phyloP scores from a whole-genome alignment of 495 filamentous ascomycete species.

The Neurospora sp. region DNA sequence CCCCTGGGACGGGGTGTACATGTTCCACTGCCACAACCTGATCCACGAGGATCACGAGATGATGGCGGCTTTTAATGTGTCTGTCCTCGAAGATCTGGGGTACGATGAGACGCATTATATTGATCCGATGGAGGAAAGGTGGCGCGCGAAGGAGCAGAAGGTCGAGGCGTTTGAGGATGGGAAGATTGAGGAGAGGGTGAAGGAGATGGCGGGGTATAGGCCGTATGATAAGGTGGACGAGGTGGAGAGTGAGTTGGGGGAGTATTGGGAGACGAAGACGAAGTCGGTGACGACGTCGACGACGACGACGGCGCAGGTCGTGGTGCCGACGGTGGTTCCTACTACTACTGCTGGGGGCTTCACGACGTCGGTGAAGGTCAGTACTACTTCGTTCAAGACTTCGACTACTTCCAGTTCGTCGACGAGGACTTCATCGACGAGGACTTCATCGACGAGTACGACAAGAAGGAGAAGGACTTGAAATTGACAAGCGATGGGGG shows the following conservation, averaged over 20 bases:
- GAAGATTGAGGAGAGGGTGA: constrained; percentile 4
- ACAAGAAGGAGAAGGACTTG: background rate
- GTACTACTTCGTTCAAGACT: background rate
- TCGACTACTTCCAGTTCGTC: background rate
- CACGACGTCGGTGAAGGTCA: background rate
- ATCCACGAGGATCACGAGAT: constrained; percentile 53
- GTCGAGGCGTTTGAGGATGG: background rate
- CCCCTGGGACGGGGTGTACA: constrained; percentile 46
- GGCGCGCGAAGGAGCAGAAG: constrained; percentile 13
- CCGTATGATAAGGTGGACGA: constrained; percentile 23
- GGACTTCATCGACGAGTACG: background rate
- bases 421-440: background rate
- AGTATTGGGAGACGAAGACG: constrained; percentile 15
- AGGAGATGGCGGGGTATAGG: constrained; percentile 19
- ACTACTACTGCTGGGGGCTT: too few relatives aligned
- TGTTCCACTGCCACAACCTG: constrained; percentile 49
- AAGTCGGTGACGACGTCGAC: background rate
- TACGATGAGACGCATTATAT: constrained; percentile 36
- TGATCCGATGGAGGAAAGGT: constrained; percentile 24
- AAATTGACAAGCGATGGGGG: too few relatives aligned
- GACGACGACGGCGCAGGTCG: background rate
- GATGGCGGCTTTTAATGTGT: constrained; percentile 53
- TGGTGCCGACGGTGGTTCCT: background rate
- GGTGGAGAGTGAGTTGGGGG: constrained; percentile 12
- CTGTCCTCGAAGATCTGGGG: constrained; percentile 33